Evolutionary conservation across 805 yeast genomes (phyloP), one percentile per base, ranked within the genome.

Genomic region (Candida maltosa): DNA sequence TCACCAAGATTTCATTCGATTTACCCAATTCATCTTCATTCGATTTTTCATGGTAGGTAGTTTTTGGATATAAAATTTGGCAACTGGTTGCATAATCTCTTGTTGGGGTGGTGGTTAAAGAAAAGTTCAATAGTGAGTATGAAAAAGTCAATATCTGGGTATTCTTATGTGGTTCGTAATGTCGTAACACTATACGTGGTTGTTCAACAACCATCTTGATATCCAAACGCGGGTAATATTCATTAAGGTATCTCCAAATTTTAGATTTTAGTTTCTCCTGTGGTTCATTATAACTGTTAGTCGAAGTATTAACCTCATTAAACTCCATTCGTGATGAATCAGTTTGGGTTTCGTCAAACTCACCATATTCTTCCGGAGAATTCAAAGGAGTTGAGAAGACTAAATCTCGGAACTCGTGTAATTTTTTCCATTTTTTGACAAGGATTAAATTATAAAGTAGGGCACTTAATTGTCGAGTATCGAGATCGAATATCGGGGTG

Each of bases 401-500:
- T 10, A 21, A 21, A 7, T 7, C 23, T 21, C 23, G n/a, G 8
- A 58, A 28, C 18, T 48, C 46, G 19, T 41, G 45, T 29, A 57
- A 44, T 11, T 41, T 48, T 12, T 54, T 14, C 35, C 49, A 52
- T 41, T 65, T 66, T 26, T 44, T 45, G 5, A 61, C 14, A 14
- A 62, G 40, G 5, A 57, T 54, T n/a, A 53, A 27, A 35, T 65
- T 65, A 48, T 60, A 65, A 6, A 60, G 40, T 7, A 65, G n/a
- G 7, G 52, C 48, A 15, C 64, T 56, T 15, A 61, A 41, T 23
- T 64, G 62, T 6, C 40, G 40, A 4, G 64, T 58, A 38, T 57
- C 54, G 28, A 65, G 42, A 40, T 68, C 73, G 5, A 68, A 26
- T 6, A 65, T 48, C 3, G 73, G 72, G 30, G 64, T 60, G 22